Percentiles rank a stretch among this genome's conserved stretches.
Conservation (phyloP, 345 rosid genomes). For the Dipteronia sinensis region DNA sequence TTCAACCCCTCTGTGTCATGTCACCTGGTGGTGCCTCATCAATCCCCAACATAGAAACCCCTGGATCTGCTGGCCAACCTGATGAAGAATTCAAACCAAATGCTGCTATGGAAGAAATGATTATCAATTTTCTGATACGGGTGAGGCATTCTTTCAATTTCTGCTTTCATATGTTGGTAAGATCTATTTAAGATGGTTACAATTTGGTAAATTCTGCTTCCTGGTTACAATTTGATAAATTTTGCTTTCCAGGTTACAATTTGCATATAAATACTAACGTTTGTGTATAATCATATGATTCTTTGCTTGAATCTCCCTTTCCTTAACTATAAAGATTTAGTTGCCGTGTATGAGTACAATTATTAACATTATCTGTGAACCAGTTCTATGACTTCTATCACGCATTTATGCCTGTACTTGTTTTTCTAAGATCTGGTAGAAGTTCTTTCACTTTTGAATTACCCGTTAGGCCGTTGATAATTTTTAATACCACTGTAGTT, state of each 20-base stretch:
- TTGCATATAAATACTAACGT: not conserved
- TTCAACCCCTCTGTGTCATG: constrained; percentile 88
- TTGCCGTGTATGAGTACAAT: not conserved
- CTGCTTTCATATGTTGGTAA: constrained; percentile 11
- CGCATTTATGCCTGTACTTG: not conserved
- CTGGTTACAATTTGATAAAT: not conserved
- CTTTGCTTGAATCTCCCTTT: not conserved
- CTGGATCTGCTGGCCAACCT: constrained; percentile 95
- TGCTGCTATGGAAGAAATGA: constrained; percentile 99
- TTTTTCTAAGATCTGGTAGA: constrained; percentile 1
- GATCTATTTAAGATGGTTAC: constrained; percentile 12
- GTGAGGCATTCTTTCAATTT: constrained; percentile 54
- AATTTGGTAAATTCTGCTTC: not conserved
- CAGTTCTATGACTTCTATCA: not conserved
- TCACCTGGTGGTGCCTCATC: constrained; percentile 94
- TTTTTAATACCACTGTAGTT: not conserved
- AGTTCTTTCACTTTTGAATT: constrained; percentile 1
- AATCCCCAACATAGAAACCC: constrained; percentile 86
- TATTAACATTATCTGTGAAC: not conserved
- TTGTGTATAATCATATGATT: not conserved
- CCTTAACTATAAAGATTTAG: not conserved
- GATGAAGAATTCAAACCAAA: constrained; percentile 99
- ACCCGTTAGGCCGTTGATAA: not conserved
- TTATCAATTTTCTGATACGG: constrained; percentile 93
- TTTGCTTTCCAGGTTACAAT: constrained; percentile 1